Conservation (phyloP, 306 rosid genomes). For the Fagus crenata region DNA sequence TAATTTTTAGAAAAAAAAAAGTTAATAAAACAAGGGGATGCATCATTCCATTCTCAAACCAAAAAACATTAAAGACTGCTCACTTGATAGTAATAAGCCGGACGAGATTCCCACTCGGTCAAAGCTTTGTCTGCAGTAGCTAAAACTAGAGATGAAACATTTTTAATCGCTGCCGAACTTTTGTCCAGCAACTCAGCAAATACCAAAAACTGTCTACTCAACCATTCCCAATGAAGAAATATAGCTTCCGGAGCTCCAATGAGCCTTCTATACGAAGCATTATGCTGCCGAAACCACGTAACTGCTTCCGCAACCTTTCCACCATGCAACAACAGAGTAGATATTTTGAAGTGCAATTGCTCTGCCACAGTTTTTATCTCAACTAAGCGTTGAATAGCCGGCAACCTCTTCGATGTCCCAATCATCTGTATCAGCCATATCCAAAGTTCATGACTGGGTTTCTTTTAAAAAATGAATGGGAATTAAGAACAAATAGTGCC, state of each 20-base stretch:
- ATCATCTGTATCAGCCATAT: conserved; percentile 54
- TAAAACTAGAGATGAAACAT: conserved; percentile 44
- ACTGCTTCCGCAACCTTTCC: conserved; percentile 88
- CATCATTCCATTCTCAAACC: no score
- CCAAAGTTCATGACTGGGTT: not conserved
- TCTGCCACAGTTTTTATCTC: conserved; percentile 86
- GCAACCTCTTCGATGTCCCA: conserved; percentile 75
- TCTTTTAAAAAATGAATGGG: not conserved
- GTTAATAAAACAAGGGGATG: no score
- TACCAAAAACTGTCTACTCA: conserved; percentile 92
- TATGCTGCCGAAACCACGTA: conserved; percentile 80
- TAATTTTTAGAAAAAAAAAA: no score
- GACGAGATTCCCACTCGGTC: conserved; percentile 80
- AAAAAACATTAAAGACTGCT: not conserved
- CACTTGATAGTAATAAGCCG: conserved; percentile 87
- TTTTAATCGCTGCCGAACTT: conserved; percentile 54
- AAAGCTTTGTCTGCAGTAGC: conserved; percentile 60
- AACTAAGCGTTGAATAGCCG: conserved; percentile 73
- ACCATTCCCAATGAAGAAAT: conserved; percentile 97
- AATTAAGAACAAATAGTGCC: no score
- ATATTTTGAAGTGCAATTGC: conserved; percentile 80
- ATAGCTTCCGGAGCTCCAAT: conserved; percentile 74
- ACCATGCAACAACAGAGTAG: conserved; percentile 87
- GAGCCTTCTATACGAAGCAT: conserved; percentile 66
- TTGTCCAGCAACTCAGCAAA: conserved; percentile 91